phyloP scores from a whole-genome alignment of 2,329 filamentous ascomycete genomes.

The Myriosclerotinia duriaeana region DNA sequence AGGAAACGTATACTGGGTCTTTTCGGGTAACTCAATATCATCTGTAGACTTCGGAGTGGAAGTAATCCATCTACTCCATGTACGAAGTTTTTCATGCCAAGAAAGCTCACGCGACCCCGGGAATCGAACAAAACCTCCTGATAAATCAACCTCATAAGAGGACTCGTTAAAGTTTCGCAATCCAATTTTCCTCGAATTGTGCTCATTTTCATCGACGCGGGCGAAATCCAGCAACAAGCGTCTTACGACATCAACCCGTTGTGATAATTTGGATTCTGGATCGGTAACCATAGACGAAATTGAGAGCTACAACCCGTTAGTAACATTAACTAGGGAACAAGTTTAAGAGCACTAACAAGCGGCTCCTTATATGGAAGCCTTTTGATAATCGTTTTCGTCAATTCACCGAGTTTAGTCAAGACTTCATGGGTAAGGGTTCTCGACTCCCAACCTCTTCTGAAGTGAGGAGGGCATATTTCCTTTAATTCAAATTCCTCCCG shows the following conservation, averaged over 20 bases:
- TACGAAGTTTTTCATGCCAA: conserved; percentile 37
- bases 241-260: conserved; percentile 30
- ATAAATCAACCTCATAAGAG: background rate
- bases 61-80: conserved; percentile 38
- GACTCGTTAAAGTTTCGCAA: conserved; percentile 22
- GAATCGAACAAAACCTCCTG: conserved; percentile 31
- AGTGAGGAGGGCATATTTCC: conserved; percentile 26
- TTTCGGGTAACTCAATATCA: background rate
- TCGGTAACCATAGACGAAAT: conserved; percentile 27
- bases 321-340: conserved; percentile 6
- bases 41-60: conserved; percentile 27
- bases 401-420: conserved; percentile 30
- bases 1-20: background rate
- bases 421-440: conserved; percentile 26
- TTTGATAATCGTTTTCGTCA: conserved; percentile 37
- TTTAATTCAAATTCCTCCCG: conserved; percentile 28
- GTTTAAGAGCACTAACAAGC: conserved; percentile 24
- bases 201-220: conserved; percentile 27
- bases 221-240: conserved; percentile 34
- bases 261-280: conserved; percentile 24
- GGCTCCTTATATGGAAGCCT: conserved; percentile 14
- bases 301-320: conserved; percentile 25
- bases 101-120: conserved; percentile 28
- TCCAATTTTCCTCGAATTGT: conserved; percentile 25
- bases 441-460: conserved; percentile 21